phyloP scores from a whole-genome alignment of 2,329 filamentous ascomycete species.

The Fusarium mundagurra region DNA sequence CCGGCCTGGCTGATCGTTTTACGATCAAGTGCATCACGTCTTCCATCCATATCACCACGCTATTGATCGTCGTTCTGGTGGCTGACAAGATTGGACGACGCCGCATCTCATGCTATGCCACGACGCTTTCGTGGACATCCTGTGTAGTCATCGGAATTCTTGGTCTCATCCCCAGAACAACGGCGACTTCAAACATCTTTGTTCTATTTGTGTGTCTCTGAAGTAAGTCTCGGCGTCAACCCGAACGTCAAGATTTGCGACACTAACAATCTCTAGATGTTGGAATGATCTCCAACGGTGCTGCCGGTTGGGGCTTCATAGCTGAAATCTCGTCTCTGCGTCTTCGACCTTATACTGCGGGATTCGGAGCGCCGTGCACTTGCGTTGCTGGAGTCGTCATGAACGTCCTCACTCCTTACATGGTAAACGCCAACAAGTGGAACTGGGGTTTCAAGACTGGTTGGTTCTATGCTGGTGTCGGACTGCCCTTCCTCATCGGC shows the following conservation, averaged over 20 bases:
- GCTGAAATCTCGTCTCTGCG: constrained; percentile 51
- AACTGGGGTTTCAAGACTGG: constrained; percentile 47
- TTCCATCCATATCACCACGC: not conserved
- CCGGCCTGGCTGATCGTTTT: not conserved
- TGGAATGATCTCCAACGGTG: constrained; percentile 5
- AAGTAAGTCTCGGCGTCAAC: not conserved
- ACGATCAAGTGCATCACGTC: not conserved
- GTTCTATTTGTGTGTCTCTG: constrained; percentile 11
- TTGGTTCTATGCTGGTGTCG: constrained; percentile 44
- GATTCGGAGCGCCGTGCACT: constrained; percentile 40
- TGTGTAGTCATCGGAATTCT: not conserved
- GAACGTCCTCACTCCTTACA: constrained; percentile 45
- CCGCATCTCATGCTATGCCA: not conserved
- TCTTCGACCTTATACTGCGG: constrained; percentile 46
- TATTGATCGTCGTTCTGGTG: not conserved
- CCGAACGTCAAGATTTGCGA: too few relatives aligned
- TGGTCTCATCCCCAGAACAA: not conserved
- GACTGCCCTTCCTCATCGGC: constrained; percentile 37
- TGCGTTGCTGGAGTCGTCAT: constrained; percentile 40
- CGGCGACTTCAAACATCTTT: not conserved
- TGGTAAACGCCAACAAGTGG: constrained; percentile 46
- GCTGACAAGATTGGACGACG: not conserved
- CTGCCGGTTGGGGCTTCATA: constrained; percentile 44
- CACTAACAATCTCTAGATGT: not conserved
- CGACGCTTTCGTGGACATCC: not conserved